Percentiles rank a stretch among this genome's conserved stretches.
Evolutionary conservation across 306 rosid species (phyloP).

Genomic region (Lathyrus aphaca): DNA sequence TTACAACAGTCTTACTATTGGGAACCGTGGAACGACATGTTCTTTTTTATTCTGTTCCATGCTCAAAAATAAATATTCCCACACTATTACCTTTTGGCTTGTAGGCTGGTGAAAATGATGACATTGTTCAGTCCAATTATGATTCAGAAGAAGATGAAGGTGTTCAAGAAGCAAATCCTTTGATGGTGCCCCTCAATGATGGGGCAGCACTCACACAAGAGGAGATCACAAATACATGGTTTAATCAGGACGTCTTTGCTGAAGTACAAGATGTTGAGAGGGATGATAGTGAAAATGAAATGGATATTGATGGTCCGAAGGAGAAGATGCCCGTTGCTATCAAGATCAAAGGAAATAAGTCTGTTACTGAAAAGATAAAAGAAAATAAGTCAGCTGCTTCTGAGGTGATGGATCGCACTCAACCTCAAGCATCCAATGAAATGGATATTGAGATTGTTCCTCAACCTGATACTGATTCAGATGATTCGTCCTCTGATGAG

Average conservation of each 20-base stretch:
- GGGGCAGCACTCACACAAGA: conserved; percentile 69
- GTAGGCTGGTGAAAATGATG: conserved; percentile 67
- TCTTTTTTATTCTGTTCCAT: neutral
- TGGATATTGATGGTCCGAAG: conserved; percentile 55
- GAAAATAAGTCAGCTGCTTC: conserved; percentile 40
- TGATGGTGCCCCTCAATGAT: conserved; percentile 77
- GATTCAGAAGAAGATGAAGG: conserved; percentile 75
- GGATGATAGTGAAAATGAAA: conserved; percentile 63
- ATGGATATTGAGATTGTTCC: conserved; percentile 82
- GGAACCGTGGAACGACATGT: neutral
- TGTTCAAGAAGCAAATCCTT: conserved; percentile 76
- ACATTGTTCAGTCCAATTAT: conserved; percentile 53
- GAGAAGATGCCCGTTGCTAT: conserved; percentile 42
- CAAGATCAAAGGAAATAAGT: conserved; percentile 43
- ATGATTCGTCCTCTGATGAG: conserved; percentile 72
- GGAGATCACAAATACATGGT: conserved; percentile 81
- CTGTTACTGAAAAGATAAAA: conserved; percentile 42
- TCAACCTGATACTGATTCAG: conserved; percentile 82
- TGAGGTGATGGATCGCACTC: conserved; percentile 30
- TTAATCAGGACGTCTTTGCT: conserved; percentile 84
- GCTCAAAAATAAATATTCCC: conserved; percentile 13
- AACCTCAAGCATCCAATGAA: conserved; percentile 47
- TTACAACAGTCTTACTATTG: neutral
- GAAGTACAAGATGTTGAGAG: conserved; percentile 71
- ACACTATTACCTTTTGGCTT: conserved; percentile 37